Conservation (phyloP, 2,329 filamentous ascomycete genomes). For the Polytolypa hystricis region DNA sequence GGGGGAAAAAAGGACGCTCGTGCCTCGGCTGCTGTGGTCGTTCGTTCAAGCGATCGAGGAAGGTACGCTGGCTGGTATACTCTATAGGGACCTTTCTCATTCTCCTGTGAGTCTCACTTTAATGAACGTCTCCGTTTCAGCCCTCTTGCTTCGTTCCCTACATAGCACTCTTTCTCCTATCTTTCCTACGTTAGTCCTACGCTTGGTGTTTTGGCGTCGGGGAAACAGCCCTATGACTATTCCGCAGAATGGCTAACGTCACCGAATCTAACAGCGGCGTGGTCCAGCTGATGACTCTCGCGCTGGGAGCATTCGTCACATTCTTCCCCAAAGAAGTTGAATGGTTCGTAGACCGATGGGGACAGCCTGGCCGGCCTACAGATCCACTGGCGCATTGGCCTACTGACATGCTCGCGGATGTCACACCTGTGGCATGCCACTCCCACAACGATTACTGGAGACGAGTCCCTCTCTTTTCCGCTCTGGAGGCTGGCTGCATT, state of each 20-base stretch:
- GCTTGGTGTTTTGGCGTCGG: no score
- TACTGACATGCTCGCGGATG: slow-evolving; percentile 40
- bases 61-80: slow-evolving; percentile 2
- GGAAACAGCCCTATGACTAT: no score
- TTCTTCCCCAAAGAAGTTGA: slow-evolving; percentile 35
- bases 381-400: slow-evolving; percentile 31
- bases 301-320: slow-evolving; percentile 26
- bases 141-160: no score
- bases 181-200: no score
- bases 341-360: slow-evolving; percentile 30
- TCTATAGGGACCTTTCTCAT: slow-evolving; percentile 1
- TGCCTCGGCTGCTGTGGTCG: not conserved
- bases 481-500: slow-evolving; percentile 43
- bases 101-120: slow-evolving; percentile 4
- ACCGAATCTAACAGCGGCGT: slow-evolving; percentile 22
- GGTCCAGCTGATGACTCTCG: slow-evolving; percentile 30
- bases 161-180: no score
- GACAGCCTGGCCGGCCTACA: slow-evolving; percentile 24
- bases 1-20: no score
- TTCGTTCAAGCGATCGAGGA: not conserved
- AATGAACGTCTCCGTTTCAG: no score
- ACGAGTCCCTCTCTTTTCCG: slow-evolving; percentile 43
- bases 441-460: slow-evolving; percentile 53
- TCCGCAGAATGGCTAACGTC: slow-evolving; percentile 1
- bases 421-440: slow-evolving; percentile 41